Percentiles rank a stretch among this genome's conserved stretches.
Evolutionary conservation across 306 rosid species (phyloP).

Genomic region (Prunus mume): DNA sequence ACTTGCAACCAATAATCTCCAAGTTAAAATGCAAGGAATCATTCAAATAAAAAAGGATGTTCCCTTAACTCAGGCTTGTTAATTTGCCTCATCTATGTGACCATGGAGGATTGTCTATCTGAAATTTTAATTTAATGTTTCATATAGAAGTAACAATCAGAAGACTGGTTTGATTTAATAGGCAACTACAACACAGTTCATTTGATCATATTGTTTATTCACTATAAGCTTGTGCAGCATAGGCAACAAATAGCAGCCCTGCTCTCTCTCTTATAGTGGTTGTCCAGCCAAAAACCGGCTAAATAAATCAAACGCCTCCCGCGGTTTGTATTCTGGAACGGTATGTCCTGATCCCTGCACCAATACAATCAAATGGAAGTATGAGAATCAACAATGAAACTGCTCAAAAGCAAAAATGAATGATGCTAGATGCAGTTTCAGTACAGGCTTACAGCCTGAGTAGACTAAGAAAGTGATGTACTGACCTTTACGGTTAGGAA

Average conservation of each 20-base stretch:
- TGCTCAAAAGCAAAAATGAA: background rate
- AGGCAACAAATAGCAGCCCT: background rate
- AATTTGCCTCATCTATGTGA: too few relatives aligned
- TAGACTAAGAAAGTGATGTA: background rate
- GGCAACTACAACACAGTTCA: background rate
- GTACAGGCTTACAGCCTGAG: background rate
- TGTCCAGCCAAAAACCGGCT: conserved; percentile 63
- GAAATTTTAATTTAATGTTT: too few relatives aligned
- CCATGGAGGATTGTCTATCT: too few relatives aligned
- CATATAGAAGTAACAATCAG: too few relatives aligned
- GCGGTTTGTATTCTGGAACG: conserved; percentile 89
- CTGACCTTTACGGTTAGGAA: conserved; percentile 79
- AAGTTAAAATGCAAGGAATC: too few relatives aligned
- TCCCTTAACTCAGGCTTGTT: too few relatives aligned
- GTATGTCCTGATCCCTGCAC: conserved; percentile 93
- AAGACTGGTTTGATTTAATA: too few relatives aligned
- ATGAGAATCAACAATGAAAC: background rate
- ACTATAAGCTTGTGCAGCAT: background rate
- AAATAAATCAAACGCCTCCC: conserved; percentile 74
- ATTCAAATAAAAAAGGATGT: too few relatives aligned
- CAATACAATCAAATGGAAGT: conserved; percentile 24
- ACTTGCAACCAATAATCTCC: too few relatives aligned
- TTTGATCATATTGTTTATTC: background rate
- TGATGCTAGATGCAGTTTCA: background rate
- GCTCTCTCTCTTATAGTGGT: conserved; percentile 29